Percentiles rank a stretch among this genome's conserved stretches.
Conservation (phyloP, 148 eudicot species). For the Chenopodium album region DNA sequence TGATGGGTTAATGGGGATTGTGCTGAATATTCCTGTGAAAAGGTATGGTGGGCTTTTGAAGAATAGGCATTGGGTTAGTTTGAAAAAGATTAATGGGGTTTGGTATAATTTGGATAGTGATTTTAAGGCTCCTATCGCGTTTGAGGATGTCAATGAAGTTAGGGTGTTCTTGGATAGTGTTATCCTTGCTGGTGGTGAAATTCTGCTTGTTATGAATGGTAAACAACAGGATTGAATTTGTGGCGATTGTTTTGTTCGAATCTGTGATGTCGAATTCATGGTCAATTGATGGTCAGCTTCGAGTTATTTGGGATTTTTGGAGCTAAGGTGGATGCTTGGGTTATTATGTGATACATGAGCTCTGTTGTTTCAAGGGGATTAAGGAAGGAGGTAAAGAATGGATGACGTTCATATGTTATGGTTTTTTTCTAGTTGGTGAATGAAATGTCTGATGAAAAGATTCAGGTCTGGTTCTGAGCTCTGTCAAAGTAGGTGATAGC, state of each 20-base stretch:
- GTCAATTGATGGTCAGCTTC: background rate
- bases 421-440: background rate
- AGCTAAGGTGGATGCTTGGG: conserved; percentile 2
- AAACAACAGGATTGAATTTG: conserved; percentile 29
- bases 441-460: background rate
- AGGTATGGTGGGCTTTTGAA: conserved; percentile 72
- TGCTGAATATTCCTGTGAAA: conserved; percentile 61
- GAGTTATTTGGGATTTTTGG: too few species aligned
- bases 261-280: conserved; percentile 5
- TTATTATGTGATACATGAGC: background rate
- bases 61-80: conserved; percentile 79
- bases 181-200: conserved; percentile 55
- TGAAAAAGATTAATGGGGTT: conserved; percentile 60
- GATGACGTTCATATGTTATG: background rate
- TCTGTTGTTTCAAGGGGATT: background rate
- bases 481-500: background rate
- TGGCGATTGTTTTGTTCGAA: background rate
- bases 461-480: background rate
- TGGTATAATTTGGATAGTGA: conserved; percentile 99
- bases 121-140: conserved; percentile 53
- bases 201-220: conserved; percentile 68
- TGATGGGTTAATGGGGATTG: conserved; percentile 69
- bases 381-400: background rate
- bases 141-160: conserved; percentile 51
- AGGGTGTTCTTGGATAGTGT: conserved; percentile 64